phyloP scores from a whole-genome alignment of 352 stramenopile genomes.

The Phytophthora foliorum region DNA sequence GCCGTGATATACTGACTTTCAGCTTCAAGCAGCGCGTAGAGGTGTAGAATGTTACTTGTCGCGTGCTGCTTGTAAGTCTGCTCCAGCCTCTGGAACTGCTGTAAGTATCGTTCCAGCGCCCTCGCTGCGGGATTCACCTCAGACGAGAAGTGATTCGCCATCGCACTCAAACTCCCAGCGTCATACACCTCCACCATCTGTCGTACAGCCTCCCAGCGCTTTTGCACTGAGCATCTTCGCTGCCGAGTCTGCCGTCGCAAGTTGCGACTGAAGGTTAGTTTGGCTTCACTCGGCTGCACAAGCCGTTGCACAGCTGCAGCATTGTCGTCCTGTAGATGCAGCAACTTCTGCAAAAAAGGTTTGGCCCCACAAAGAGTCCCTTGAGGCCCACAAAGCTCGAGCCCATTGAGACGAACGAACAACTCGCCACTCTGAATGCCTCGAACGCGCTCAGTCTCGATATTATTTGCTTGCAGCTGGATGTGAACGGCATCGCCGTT shows the following conservation, averaged over 20 bases:
- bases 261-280: slow-evolving; percentile 31
- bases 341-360: slow-evolving; percentile 43
- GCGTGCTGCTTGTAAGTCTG: slow-evolving; percentile 43
- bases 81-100: slow-evolving; percentile 36
- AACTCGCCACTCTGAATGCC: slow-evolving; percentile 57
- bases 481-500: neutral
- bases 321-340: slow-evolving; percentile 26
- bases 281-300: slow-evolving; percentile 31
- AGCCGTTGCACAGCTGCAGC: slow-evolving; percentile 18
- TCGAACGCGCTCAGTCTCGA: slow-evolving; percentile 14
- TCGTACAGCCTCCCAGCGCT: slow-evolving; percentile 21
- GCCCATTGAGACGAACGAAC: slow-evolving; percentile 48
- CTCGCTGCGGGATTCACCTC: neutral
- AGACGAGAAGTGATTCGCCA: slow-evolving; percentile 9
- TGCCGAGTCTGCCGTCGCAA: slow-evolving; percentile 27
- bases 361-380: slow-evolving; percentile 37
- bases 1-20: slow-evolving; percentile 52
- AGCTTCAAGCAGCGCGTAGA: slow-evolving; percentile 61
- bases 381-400: slow-evolving; percentile 22
- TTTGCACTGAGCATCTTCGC: neutral
- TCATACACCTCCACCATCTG: slow-evolving; percentile 3
- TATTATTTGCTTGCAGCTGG: slow-evolving; percentile 8
- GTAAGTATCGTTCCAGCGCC: slow-evolving; percentile 38
- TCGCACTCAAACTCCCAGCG: neutral
- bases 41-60: slow-evolving; percentile 41